These are phyloP conservation scores for baker's yeast (Saccharomyces cerevisiae) DNA, from an alignment of 805 yeast genomes.

Conservation along the genomic window DNA sequence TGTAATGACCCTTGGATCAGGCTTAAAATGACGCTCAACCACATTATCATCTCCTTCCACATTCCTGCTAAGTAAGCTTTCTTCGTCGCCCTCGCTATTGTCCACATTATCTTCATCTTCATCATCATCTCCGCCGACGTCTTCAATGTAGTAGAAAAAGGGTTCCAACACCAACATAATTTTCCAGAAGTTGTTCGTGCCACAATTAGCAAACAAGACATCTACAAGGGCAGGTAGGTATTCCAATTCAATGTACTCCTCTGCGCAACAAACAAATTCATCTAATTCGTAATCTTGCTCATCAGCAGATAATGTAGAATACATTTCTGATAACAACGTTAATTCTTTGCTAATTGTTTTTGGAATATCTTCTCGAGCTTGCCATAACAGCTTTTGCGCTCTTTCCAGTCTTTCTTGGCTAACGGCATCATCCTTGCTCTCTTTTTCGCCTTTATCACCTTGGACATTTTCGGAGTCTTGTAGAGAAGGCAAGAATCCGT, in stretches of 20 bases:
- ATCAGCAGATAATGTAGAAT: constrained; percentile 29
- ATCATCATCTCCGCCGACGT: constrained; percentile 24
- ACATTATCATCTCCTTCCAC: neutral
- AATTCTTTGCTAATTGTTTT: constrained; percentile 30
- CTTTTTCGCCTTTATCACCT: neutral
- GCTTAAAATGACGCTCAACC: constrained; percentile 14
- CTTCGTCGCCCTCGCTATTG: constrained; percentile 7
- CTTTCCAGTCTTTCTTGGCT: constrained; percentile 25
- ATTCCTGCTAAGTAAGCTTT: neutral
- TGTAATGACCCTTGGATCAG: constrained; percentile 32
- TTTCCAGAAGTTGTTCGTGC: constrained; percentile 27
- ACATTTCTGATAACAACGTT: constrained; percentile 30
- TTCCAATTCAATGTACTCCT: constrained; percentile 30
- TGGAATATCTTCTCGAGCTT: constrained; percentile 31
- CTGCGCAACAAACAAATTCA: constrained; percentile 33
- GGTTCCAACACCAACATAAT: constrained; percentile 31
- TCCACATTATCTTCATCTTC: constrained; percentile 4
- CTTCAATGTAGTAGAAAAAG: constrained; percentile 31
- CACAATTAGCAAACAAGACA: constrained; percentile 26
- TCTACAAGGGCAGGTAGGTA: constrained; percentile 29
- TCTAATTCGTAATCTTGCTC: constrained; percentile 32
- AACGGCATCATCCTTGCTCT: constrained; percentile 9
- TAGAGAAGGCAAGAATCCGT: constrained; percentile 24
- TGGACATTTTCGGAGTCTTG: neutral
- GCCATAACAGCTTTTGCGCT: constrained; percentile 28